A percentile compares a stretch with the other conserved stretches of the same genome.
Evolutionary conservation across 768 basidiomycete genomes (phyloP).

Genomic region (Holtermannia corniformis): DNA sequence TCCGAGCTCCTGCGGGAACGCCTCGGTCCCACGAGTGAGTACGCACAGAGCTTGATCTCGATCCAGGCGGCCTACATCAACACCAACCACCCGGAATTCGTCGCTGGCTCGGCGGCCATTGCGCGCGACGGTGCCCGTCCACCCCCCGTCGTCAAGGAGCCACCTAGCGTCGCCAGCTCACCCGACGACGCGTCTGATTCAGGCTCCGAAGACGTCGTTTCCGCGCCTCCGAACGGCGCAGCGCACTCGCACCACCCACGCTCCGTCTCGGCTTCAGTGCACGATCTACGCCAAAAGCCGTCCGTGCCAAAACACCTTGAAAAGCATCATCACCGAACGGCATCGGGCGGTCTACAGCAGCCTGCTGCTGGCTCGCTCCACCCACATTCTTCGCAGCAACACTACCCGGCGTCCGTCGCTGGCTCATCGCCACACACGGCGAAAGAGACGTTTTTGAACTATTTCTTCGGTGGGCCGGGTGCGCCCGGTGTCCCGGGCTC

Average conservation of each 20-base stretch:
- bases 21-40: slow-evolving; percentile 92
- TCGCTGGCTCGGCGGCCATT: slow-evolving; percentile 58
- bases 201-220: slow-evolving; percentile 42
- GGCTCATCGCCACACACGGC: slow-evolving; percentile 48
- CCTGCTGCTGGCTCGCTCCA: slow-evolving; percentile 2
- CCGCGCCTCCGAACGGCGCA: slow-evolving; percentile 17
- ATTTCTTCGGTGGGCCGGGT: slow-evolving; percentile 89
- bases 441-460: slow-evolving; percentile 87
- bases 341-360: slow-evolving; percentile 13
- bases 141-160: slow-evolving; percentile 8
- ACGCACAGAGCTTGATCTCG: slow-evolving; percentile 85
- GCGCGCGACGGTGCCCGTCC: slow-evolving; percentile 28
- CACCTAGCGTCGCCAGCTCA: slow-evolving; percentile 42
- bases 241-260: slow-evolving; percentile 46
- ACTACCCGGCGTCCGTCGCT: slow-evolving; percentile 4
- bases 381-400: slow-evolving; percentile 8
- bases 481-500: slow-evolving; percentile 45
- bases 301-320: slow-evolving; percentile 36
- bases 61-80: slow-evolving; percentile 99
- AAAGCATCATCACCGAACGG: slow-evolving; percentile 24
- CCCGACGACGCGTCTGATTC: slow-evolving; percentile 55
- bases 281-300: slow-evolving; percentile 55
- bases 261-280: slow-evolving; percentile 64
- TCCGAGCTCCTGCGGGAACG: slow-evolving; percentile 91
- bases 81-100: slow-evolving; percentile 94